Evolutionary conservation across 2,329 filamentous ascomycete genomes (phyloP).

Genomic region (Botrytis squamosa): DNA sequence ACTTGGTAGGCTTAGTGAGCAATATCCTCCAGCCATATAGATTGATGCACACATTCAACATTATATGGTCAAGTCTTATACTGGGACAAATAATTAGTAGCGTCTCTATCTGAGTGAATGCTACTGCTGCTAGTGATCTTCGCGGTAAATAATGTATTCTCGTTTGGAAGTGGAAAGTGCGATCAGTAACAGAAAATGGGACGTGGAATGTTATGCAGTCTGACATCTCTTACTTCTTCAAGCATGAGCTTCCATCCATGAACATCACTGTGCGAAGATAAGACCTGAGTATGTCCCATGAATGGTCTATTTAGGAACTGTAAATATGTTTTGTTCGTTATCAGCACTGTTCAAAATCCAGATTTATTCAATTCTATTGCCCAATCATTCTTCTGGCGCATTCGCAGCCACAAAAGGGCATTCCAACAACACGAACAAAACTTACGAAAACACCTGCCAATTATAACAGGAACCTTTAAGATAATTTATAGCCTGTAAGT

Average conservation of each 20-base stretch:
- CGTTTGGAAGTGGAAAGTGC: neutral
- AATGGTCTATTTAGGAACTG: neutral
- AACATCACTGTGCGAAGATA: too few species aligned
- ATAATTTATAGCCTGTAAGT: neutral
- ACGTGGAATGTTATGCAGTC: neutral
- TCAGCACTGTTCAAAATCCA: neutral
- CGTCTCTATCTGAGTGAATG: neutral
- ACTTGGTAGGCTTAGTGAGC: neutral
- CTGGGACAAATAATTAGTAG: neutral
- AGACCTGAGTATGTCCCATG: neutral
- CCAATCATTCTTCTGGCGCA: neutral
- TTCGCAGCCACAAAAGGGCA: neutral
- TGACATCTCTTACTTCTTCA: neutral
- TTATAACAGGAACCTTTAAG: too few species aligned
- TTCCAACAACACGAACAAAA: neutral
- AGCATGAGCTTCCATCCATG: neutral
- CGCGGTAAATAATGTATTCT: neutral
- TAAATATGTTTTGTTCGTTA: neutral
- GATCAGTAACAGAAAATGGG: too few species aligned
- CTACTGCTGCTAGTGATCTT: too few species aligned
- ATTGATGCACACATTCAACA: neutral
- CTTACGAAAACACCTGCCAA: neutral
- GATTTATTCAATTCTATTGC: neutral
- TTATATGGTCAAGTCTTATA: neutral
- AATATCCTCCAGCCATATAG: neutral